Percentiles rank a stretch among this genome's conserved stretches.
phyloP scores from a whole-genome alignment of 106 monocot genomes.

The Agapanthus africanus region DNA sequence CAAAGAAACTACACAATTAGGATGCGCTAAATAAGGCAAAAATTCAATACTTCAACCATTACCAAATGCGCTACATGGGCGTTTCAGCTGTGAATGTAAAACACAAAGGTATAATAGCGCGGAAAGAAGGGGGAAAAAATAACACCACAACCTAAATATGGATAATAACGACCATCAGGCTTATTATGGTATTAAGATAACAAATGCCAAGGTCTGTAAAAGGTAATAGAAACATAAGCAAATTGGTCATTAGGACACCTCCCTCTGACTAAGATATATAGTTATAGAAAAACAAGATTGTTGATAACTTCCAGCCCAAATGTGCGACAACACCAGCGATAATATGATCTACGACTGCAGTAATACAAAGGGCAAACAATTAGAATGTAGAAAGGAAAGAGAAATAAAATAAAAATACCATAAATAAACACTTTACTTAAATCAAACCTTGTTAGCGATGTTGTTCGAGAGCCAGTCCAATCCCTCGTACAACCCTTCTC shows the following conservation, averaged over 20 bases:
- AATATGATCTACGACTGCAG: background rate
- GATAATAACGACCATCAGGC: background rate
- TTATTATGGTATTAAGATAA: conserved; percentile 1
- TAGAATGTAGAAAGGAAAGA: too few species aligned
- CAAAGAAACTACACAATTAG: too few species aligned
- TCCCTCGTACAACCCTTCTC: too few species aligned
- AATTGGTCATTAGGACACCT: background rate
- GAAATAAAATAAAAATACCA: too few species aligned
- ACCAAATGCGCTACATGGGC: too few species aligned
- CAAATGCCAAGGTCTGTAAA: background rate
- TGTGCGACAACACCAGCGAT: background rate
- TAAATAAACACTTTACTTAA: too few species aligned
- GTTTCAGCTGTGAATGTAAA: background rate
- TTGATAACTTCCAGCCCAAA: background rate
- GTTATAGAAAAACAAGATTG: background rate
- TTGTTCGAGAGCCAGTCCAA: too few species aligned
- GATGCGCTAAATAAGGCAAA: too few species aligned
- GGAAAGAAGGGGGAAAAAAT: background rate
- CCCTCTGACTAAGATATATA: background rate
- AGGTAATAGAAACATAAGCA: background rate
- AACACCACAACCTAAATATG: background rate
- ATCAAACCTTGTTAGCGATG: too few species aligned
- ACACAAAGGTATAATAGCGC: background rate
- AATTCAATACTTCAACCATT: too few species aligned
- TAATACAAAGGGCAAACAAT: background rate